Conservation (phyloP, 1,284 basidiomycete genomes). For the Irpex sp. region DNA sequence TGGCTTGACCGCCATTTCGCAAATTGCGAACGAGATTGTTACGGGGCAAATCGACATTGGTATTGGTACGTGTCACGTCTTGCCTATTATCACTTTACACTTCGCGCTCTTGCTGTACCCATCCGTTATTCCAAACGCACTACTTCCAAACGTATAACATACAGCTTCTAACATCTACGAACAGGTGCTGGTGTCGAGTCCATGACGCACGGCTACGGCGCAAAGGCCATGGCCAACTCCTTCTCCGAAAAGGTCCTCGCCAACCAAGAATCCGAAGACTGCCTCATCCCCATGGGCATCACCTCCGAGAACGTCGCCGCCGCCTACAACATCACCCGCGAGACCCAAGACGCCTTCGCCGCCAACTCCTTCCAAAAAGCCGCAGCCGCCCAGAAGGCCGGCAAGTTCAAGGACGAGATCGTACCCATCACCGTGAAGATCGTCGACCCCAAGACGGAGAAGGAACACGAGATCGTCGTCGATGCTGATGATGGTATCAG, state of each 20-base stretch:
- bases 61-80: conserved; percentile 54
- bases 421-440: conserved; percentile 77
- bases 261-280: conserved; percentile 83
- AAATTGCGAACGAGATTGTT: conserved; percentile 87
- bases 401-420: conserved; percentile 92
- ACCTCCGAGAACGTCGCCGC: conserved; percentile 94
- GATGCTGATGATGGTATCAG: conserved; percentile 90
- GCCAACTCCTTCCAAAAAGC: conserved; percentile 87
- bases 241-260: conserved; percentile 77
- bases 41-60: conserved; percentile 88
- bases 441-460: conserved; percentile 81
- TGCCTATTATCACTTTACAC: not conserved
- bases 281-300: conserved; percentile 94
- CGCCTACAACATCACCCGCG: conserved; percentile 71
- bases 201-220: conserved; percentile 87
- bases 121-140: too few relatives aligned
- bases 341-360: conserved; percentile 80
- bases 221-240: conserved; percentile 62
- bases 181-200: conserved; percentile 91
- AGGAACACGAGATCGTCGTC: conserved; percentile 75
- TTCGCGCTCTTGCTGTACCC: too few relatives aligned
- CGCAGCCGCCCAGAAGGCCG: conserved; percentile 80
- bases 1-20: conserved; percentile 83
- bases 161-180: not conserved
- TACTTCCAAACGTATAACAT: too few relatives aligned